phyloP scores from a whole-genome alignment of 768 basidiomycete genomes.

The Phaeotremella fagi region DNA sequence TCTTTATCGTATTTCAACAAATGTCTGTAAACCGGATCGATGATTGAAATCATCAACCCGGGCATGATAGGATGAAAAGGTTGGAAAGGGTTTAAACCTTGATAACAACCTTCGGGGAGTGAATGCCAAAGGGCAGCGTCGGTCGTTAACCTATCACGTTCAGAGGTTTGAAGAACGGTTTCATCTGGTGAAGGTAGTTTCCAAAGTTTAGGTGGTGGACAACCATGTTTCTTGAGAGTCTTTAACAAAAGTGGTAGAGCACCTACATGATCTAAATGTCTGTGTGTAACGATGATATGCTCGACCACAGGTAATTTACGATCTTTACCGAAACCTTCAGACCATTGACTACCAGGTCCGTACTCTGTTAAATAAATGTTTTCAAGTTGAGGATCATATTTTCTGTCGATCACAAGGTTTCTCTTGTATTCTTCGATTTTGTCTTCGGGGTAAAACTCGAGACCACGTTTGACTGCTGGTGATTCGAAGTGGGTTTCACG shows the following conservation, averaged over 20 bases:
- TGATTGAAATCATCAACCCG: constrained; percentile 40
- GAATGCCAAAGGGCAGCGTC: constrained; percentile 30
- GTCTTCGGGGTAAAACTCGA: constrained; percentile 18
- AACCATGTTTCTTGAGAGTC: constrained; percentile 61
- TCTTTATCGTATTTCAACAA: constrained; percentile 35
- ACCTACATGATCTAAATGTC: constrained; percentile 78
- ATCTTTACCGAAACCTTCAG: background rate
- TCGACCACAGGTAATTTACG: constrained; percentile 58
- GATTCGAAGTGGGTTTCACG: constrained; percentile 39
- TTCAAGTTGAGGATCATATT: constrained; percentile 14
- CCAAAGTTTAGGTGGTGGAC: constrained; percentile 46
- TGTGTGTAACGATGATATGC: constrained; percentile 87
- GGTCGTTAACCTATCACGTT: constrained; percentile 24
- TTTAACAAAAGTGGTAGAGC: constrained; percentile 68
- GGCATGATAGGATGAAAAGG: constrained; percentile 40
- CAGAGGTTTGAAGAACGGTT: constrained; percentile 15
- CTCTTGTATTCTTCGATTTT: constrained; percentile 22
- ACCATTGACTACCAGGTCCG: constrained; percentile 26
- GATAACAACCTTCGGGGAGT: constrained; percentile 31
- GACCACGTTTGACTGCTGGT: constrained; percentile 7
- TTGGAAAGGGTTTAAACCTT: constrained; percentile 35
- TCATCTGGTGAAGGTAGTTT: constrained; percentile 43
- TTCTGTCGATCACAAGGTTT: constrained; percentile 9
- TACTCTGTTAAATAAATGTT: constrained; percentile 23
- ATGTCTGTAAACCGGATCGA: constrained; percentile 36